Percentiles rank a stretch among this genome's conserved stretches.
Evolutionary conservation across 257 asterid species (phyloP).

Genomic region (Ocimum tenuiflorum): DNA sequence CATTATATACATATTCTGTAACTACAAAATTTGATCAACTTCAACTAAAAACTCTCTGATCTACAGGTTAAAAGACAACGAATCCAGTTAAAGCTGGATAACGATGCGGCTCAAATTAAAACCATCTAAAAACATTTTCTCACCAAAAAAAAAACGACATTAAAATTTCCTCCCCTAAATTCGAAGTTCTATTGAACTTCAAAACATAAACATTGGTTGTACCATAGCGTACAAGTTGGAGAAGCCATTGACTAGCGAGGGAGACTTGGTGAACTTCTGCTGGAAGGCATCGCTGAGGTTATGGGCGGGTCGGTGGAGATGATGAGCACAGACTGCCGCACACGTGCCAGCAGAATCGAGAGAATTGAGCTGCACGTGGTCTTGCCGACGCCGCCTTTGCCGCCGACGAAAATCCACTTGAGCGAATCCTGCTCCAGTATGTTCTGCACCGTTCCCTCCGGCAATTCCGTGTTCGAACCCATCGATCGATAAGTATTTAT

Average conservation of each 20-base stretch:
- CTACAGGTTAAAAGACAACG: not conserved
- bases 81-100: not conserved
- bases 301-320: constrained; percentile 96
- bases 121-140: not conserved
- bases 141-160: not conserved
- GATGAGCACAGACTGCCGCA: constrained; percentile 76
- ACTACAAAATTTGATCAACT: not conserved
- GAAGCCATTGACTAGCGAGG: constrained; percentile 91
- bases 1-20: not conserved
- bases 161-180: not conserved
- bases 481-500: constrained; percentile 15
- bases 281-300: constrained; percentile 96
- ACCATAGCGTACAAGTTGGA: constrained; percentile 95
- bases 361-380: constrained; percentile 89
- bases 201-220: not conserved
- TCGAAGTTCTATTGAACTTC: not conserved
- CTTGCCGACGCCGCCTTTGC: constrained; percentile 94
- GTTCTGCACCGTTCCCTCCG: constrained; percentile 70
- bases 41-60: too few species aligned
- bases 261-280: constrained; percentile 79
- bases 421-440: constrained; percentile 65
- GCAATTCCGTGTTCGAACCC: constrained; percentile 56
- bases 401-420: constrained; percentile 96
- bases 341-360: constrained; percentile 58
- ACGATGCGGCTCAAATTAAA: not conserved